Evolutionary conservation across 495 filamentous ascomycete genomes (phyloP).

Genomic region (Neurospora sp.): DNA sequence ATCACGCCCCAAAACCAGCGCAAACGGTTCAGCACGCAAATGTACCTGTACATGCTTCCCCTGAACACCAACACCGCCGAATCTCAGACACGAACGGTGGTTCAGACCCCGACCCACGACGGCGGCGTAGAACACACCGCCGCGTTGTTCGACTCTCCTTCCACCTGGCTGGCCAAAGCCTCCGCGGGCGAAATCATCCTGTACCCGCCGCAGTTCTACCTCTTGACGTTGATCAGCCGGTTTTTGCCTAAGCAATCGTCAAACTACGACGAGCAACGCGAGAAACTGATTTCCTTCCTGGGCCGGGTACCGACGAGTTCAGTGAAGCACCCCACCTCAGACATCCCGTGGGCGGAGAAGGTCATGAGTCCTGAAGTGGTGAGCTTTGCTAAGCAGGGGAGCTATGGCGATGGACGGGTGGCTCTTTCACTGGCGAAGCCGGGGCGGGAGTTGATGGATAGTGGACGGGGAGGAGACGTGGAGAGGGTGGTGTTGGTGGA

Average conservation of each 20-base stretch:
- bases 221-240: slow-evolving; percentile 54
- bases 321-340: slow-evolving; percentile 23
- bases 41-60: slow-evolving; percentile 94
- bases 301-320: slow-evolving; percentile 23
- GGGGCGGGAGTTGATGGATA: slow-evolving; percentile 57
- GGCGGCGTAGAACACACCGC: slow-evolving; percentile 79
- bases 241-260: slow-evolving; percentile 34
- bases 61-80: slow-evolving; percentile 19
- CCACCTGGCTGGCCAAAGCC: slow-evolving; percentile 57
- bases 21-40: slow-evolving; percentile 80
- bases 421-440: slow-evolving; percentile 62
- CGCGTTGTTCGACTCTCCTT: slow-evolving; percentile 61
- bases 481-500: slow-evolving; percentile 64
- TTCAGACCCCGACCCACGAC: slow-evolving; percentile 63
- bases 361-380: slow-evolving; percentile 61
- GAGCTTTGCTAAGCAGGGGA: slow-evolving; percentile 33
- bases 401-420: slow-evolving; percentile 26
- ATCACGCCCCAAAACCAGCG: slow-evolving; percentile 65
- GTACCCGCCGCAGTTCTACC: slow-evolving; percentile 82
- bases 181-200: slow-evolving; percentile 60
- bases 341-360: slow-evolving; percentile 64
- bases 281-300: slow-evolving; percentile 49
- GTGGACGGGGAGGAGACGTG: slow-evolving; percentile 53
- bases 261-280: slow-evolving; percentile 44
- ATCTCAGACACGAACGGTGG: slow-evolving; percentile 20